These are phyloP conservation scores for Penicillium manginii DNA, from an alignment of 495 filamentous ascomycete species.

Conservation along the genomic window DNA sequence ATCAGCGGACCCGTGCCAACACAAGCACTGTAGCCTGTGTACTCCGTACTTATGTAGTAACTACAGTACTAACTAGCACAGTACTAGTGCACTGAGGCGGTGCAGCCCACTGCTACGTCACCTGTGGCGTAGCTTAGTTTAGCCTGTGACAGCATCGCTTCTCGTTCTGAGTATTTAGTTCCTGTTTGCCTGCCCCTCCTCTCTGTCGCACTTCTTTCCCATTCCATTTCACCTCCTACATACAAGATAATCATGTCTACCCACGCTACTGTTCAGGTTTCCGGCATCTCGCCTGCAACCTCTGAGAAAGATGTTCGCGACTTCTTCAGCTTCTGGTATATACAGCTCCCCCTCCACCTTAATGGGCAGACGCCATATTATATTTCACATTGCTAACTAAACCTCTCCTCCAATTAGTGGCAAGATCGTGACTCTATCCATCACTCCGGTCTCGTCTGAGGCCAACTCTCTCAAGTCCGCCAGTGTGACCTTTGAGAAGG, in stretches of 20 bases:
- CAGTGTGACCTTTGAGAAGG: conserved; percentile 93
- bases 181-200: conserved; percentile 7
- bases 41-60: too few species aligned
- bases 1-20: too few species aligned
- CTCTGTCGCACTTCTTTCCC: not conserved
- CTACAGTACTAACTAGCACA: too few species aligned
- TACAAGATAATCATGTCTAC: conserved; percentile 45
- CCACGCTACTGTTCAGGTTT: conserved; percentile 57
- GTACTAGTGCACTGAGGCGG: too few species aligned
- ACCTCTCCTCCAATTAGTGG: conserved; percentile 58
- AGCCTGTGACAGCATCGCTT: not conserved
- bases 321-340: conserved; percentile 99
- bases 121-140: conserved; percentile 28
- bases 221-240: not conserved
- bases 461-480: conserved; percentile 71
- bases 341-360: conserved; percentile 3
- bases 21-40: too few species aligned
- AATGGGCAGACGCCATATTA: not conserved
- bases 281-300: conserved; percentile 81
- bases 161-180: conserved; percentile 21
- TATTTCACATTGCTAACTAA: conserved; percentile 29
- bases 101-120: conserved; percentile 38
- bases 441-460: conserved; percentile 67
- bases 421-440: conserved; percentile 81
- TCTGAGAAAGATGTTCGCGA: conserved; percentile 89